A percentile compares a stretch with the other conserved stretches of the same genome.
Evolutionary conservation across 805 yeast species (phyloP).

Genomic region (Lipomyces yamanashiensis): DNA sequence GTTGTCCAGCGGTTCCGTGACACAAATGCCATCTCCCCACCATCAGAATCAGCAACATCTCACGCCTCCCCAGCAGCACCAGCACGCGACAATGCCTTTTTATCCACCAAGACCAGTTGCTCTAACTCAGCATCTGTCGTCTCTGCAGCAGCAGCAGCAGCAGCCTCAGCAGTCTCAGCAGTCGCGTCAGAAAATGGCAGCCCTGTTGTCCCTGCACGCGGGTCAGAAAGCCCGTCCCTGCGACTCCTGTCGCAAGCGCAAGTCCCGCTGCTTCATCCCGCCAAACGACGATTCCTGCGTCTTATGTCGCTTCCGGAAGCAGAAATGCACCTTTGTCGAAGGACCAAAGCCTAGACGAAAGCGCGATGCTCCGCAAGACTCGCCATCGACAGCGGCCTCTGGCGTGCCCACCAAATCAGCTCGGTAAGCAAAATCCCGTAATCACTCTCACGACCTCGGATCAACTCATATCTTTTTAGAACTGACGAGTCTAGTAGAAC

Average conservation of each 20-base stretch:
- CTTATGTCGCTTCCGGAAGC: constrained; percentile 77
- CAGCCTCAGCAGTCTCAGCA: constrained; percentile 7
- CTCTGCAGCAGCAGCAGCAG: constrained; percentile 1
- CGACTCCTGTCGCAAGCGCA: constrained; percentile 81
- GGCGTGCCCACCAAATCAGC: not conserved
- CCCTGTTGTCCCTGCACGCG: constrained; percentile 26
- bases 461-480: not conserved
- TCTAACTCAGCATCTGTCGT: not conserved
- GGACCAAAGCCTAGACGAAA: constrained; percentile 52
- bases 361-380: constrained; percentile 32
- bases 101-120: not conserved
- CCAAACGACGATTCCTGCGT: constrained; percentile 56
- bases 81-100: not conserved
- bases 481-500: constrained; percentile 1
- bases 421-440: constrained; percentile 3
- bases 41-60: constrained; percentile 8
- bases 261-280: constrained; percentile 74
- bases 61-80: constrained; percentile 1
- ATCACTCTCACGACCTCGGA: not conserved
- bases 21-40: not conserved
- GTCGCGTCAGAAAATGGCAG: constrained; percentile 13
- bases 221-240: constrained; percentile 58
- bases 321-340: constrained; percentile 80
- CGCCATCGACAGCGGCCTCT: not conserved
- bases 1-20: not conserved